Percentiles rank a stretch among this genome's conserved stretches.
These are phyloP conservation scores for Panicum miliaceum DNA, from an alignment of 176 grass and related monocot species.

Conservation along the genomic window DNA sequence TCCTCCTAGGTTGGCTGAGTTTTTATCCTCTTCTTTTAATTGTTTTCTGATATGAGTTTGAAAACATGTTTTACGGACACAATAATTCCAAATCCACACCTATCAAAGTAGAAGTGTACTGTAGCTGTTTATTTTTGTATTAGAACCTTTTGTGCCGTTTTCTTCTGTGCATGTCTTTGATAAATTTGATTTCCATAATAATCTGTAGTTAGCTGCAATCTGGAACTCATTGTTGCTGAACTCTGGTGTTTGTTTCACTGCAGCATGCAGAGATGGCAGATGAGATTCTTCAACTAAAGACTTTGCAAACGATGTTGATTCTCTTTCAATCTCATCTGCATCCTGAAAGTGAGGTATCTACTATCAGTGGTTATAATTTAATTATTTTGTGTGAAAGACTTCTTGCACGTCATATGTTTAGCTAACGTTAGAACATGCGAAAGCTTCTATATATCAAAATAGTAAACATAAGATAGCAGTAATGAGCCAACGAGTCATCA, in stretches of 20 bases:
- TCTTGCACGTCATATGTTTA: constrained; percentile 16
- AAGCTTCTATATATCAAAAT: constrained; percentile 32
- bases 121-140: constrained; percentile 6
- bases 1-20: neutral
- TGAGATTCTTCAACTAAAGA: constrained; percentile 95
- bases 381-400: constrained; percentile 30
- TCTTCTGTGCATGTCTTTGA: neutral
- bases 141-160: constrained; percentile 15
- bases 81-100: neutral
- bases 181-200: constrained; percentile 14
- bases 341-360: constrained; percentile 89
- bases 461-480: neutral
- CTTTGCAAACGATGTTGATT: constrained; percentile 95
- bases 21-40: neutral
- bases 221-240: constrained; percentile 38
- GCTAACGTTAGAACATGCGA: constrained; percentile 23
- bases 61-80: neutral
- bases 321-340: constrained; percentile 91
- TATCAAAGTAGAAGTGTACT: constrained; percentile 7
- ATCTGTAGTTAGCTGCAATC: constrained; percentile 22
- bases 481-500: neutral
- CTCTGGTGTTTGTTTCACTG: constrained; percentile 37
- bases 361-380: constrained; percentile 25
- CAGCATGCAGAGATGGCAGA: constrained; percentile 94
- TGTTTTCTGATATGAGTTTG: constrained; percentile 26